Base-by-base conservation (phyloP, 2,329 filamentous ascomycete species). In the Lizonia empirigonia region DNA sequence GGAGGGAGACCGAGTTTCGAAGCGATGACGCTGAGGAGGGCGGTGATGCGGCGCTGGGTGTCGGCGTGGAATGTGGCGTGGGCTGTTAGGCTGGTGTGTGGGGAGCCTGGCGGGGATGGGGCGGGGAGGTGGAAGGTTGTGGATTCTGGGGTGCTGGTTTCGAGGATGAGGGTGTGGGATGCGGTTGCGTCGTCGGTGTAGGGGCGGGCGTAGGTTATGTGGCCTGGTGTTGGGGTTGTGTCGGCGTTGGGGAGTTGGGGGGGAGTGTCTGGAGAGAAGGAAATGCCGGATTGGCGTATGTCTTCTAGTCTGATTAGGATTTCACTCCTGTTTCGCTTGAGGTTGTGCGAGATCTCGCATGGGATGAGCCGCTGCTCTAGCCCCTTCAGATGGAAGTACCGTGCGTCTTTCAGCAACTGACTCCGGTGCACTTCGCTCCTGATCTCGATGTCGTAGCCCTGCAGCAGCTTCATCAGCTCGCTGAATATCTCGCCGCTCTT, bases 381-480 rank as follows among this genome's bases (percentile, higher is more conserved):
- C 0, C 91, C 91, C 68, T 92, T 93, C 62, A 97, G 86, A 70
- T 96, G 91, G 72, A 93, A 97, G 72, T 97, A 97, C 44, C 90
- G 86, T 56, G 90, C 94, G 72, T 97, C 93, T 32, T 89, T 82
- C 1, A 97, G 77, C 3, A 97, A 80, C 50, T 89, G 84, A 18
- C 84, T 80, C 15, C 93, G 86, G 67, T 97, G 93, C 2, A 82
- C 79, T 57, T 92, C 89, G 69, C 86, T 82, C 44, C 85, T 82
- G 52, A 97, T 90, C 18, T 87, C 80, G 1, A 97, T 74, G 0
- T 89, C 87, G 70, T 97, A 97, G 4, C 93, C 93, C 44, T 90
- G 85, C 4, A 97, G 79, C 30, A 96, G 76, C 61, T 90, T 88
- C 10, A 97, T 76, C 4, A 97, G 77, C 66, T 97, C 90, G 34